Conservation (phyloP, 257 asterid genomes). For the Jacaranda copaia region DNA sequence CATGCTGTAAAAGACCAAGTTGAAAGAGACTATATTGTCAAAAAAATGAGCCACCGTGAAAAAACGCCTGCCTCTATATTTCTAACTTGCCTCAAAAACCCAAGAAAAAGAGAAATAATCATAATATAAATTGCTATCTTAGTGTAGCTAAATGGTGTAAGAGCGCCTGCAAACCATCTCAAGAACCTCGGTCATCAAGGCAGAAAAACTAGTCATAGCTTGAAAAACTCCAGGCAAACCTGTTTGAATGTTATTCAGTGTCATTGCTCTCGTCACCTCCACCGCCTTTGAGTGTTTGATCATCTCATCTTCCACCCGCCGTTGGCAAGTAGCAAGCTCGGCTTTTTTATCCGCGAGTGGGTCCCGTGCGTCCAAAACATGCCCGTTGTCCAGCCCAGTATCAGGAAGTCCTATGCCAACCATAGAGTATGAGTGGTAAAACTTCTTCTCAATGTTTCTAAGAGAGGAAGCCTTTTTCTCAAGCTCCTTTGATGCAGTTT, state of each 20-base stretch:
- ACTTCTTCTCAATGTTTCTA: conserved; percentile 80
- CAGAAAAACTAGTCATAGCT: conserved; percentile 93
- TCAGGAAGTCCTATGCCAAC: conserved; percentile 79
- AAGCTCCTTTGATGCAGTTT: conserved; percentile 73
- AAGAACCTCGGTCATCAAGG: conserved; percentile 73
- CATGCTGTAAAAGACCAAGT: conserved; percentile 26
- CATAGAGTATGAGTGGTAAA: conserved; percentile 80
- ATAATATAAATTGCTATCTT: neutral
- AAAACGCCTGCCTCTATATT: conserved; percentile 39
- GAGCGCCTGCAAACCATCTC: conserved; percentile 82
- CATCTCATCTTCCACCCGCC: conserved; percentile 93
- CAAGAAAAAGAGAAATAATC: conserved; percentile 2
- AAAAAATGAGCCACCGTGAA: conserved; percentile 35
- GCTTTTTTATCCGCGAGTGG: conserved; percentile 90
- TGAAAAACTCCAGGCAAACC: conserved; percentile 96
- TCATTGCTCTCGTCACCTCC: conserved; percentile 93
- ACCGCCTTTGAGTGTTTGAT: conserved; percentile 75
- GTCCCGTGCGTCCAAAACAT: conserved; percentile 73
- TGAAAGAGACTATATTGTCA: conserved; percentile 19
- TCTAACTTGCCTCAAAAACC: conserved; percentile 39
- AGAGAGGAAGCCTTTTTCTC: conserved; percentile 81
- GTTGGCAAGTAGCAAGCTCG: conserved; percentile 72
- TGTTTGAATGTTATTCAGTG: conserved; percentile 85
- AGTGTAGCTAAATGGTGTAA: conserved; percentile 60
- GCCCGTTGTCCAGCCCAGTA: conserved; percentile 57